Evolutionary conservation across 2,329 filamentous ascomycete genomes (phyloP).

Genomic region (Talaromyces sp.): DNA sequence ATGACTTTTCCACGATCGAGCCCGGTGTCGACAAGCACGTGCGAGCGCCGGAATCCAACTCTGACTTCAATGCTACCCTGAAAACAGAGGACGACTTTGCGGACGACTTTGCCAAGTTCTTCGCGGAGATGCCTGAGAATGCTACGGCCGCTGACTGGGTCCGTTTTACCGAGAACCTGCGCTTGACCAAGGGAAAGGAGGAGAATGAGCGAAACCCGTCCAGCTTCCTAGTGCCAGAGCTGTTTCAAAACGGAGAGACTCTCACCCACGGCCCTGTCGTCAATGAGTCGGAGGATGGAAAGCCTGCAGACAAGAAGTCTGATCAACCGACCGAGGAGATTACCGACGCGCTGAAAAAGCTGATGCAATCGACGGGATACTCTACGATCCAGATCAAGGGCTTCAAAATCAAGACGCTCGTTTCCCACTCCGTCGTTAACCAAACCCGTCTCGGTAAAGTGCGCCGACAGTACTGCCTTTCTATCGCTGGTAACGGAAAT

Average conservation of each 20-base stretch:
- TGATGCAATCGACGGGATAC: conserved; percentile 57
- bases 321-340: conserved; percentile 27
- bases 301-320: conserved; percentile 22
- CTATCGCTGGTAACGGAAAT: conserved; percentile 80
- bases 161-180: conserved; percentile 42
- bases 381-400: conserved; percentile 41
- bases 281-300: conserved; percentile 20
- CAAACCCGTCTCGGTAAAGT: conserved; percentile 97
- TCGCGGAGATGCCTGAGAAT: conserved; percentile 49
- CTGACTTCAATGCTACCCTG: conserved; percentile 55
- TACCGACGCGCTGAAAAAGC: conserved; percentile 41
- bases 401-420: conserved; percentile 67
- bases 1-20: conserved; percentile 74
- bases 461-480: conserved; percentile 66
- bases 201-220: conserved; percentile 47
- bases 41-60: conserved; percentile 46
- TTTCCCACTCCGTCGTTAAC: conserved; percentile 72
- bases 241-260: conserved; percentile 43
- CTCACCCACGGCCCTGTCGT: conserved; percentile 23
- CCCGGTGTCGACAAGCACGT: conserved; percentile 71
- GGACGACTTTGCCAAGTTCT: conserved; percentile 51
- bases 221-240: conserved; percentile 47
- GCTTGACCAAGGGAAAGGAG: conserved; percentile 48
- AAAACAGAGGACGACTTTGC: conserved; percentile 60
- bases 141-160: conserved; percentile 40